Evolutionary conservation across 2,329 filamentous ascomycete genomes (phyloP).

Genomic region (Calycina herbarum): DNA sequence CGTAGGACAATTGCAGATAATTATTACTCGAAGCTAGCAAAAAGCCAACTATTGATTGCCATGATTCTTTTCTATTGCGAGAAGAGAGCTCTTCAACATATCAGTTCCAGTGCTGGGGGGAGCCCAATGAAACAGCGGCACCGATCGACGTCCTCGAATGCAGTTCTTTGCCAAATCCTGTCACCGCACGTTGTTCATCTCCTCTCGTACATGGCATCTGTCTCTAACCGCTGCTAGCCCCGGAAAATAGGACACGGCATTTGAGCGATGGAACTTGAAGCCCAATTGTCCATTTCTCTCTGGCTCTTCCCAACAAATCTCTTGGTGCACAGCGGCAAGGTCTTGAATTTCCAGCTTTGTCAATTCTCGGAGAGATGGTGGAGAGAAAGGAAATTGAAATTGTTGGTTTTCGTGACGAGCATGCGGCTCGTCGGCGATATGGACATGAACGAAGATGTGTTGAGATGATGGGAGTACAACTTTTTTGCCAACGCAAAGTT

Average conservation of each 20-base stretch:
- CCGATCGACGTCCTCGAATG: neutral
- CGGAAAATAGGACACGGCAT: constrained; percentile 3
- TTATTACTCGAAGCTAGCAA: neutral
- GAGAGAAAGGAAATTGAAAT: neutral
- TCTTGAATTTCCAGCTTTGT: neutral
- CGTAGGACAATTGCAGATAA: neutral
- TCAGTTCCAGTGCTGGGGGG: too few relatives aligned
- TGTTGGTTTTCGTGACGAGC: neutral
- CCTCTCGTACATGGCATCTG: neutral
- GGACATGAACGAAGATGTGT: neutral
- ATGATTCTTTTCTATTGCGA: neutral
- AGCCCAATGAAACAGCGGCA: too few relatives aligned
- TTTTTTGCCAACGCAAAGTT: constrained; percentile 5
- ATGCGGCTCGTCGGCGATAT: constrained; percentile 4
- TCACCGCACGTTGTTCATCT: neutral
- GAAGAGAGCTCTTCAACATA: too few relatives aligned
- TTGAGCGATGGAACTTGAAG: neutral
- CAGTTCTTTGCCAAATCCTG: neutral
- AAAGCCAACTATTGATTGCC: neutral
- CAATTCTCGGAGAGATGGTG: neutral
- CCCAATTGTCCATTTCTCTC: neutral
- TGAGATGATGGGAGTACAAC: neutral
- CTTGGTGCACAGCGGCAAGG: neutral
- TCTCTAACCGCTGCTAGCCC: neutral
- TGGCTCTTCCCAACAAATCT: neutral